These are phyloP conservation scores for Trichomonascaceae sp. DNA, from an alignment of 1,139 yeast species.

Conservation along the genomic window DNA sequence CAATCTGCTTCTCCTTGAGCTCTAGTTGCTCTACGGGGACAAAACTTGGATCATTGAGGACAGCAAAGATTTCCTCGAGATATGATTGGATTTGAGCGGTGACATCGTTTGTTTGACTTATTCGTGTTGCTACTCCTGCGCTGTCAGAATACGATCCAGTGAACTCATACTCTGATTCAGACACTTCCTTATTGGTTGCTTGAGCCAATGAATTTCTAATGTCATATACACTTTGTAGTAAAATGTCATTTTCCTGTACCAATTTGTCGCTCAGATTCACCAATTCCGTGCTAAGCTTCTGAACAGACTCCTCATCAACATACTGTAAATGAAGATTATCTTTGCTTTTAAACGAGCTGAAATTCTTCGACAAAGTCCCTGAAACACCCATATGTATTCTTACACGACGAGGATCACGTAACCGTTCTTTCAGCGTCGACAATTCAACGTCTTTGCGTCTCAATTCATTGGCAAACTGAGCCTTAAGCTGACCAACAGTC, in stretches of 20 bases:
- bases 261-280: constrained; percentile 12
- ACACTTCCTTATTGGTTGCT: constrained; percentile 12
- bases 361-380: constrained; percentile 20
- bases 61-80: constrained; percentile 16
- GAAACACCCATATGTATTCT: constrained; percentile 20
- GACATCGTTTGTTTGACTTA: constrained; percentile 16
- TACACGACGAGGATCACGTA: constrained; percentile 19
- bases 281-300: neutral
- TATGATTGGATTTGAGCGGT: constrained; percentile 18
- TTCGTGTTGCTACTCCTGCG: constrained; percentile 19
- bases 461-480: constrained; percentile 25
- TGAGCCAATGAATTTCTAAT: constrained; percentile 13
- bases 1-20: constrained; percentile 20
- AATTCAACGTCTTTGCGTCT: constrained; percentile 26
- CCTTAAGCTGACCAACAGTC: constrained; percentile 16
- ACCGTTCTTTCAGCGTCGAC: constrained; percentile 21
- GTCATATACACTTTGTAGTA: constrained; percentile 16
- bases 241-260: constrained; percentile 20
- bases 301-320: neutral
- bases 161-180: constrained; percentile 12
- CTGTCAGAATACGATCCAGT: constrained; percentile 11
- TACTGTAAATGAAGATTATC: neutral
- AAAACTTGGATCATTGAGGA: constrained; percentile 22
- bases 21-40: constrained; percentile 23
- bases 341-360: constrained; percentile 17